Evolutionary conservation across 345 rosid species (phyloP), one percentile per base, ranked within the genome.

Genomic region (Hibiscus syriacus): DNA sequence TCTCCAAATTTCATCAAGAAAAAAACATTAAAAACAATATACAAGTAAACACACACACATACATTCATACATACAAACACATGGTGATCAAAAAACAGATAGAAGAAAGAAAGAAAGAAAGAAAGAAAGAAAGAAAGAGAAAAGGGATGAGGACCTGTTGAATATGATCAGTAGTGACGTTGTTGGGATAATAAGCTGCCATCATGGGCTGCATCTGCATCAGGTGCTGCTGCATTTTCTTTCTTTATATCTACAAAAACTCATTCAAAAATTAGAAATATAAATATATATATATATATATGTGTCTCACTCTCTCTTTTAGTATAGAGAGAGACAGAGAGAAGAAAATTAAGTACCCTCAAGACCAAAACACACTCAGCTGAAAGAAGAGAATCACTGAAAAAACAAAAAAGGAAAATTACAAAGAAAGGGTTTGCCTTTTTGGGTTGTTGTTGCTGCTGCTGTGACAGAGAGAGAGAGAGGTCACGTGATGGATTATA

Each of bases 141-240:
- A 39, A 45, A 17, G 67, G 67, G 29, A 49, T 55, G 64, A 74
- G 68, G 70, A 94, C 99, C 98, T 92, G 99, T 71, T 95, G 99
- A 79, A 95, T 95, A 76, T 92, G 99, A 92, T 95, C 99, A 84
- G 97, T 89, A 54, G 99, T 95, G 87, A 95, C 99, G 93, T 92
- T n/a, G n/a, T n/a, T 92, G 73, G 99, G 90, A 79, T 92, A 92
- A 85, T 90, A 95, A 71, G 98, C 87, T 75, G 98, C 96, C 98
- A 95, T 95, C 97, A 88, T 86, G 94, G 97, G 99, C 93, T 95
- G 99, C 97, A 87, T 89, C 92, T 94, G 98, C 93, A 89, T 89
- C 95, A 91, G 99, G 96, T 91, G 99, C 98, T 94, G 99, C 82
- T 94, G 97, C 91, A 88, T 86, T 73, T 80, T 75, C 77, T 76